These are phyloP conservation scores for Geotrichum siamense DNA, from an alignment of 1,139 yeast species.

Conservation along the genomic window DNA sequence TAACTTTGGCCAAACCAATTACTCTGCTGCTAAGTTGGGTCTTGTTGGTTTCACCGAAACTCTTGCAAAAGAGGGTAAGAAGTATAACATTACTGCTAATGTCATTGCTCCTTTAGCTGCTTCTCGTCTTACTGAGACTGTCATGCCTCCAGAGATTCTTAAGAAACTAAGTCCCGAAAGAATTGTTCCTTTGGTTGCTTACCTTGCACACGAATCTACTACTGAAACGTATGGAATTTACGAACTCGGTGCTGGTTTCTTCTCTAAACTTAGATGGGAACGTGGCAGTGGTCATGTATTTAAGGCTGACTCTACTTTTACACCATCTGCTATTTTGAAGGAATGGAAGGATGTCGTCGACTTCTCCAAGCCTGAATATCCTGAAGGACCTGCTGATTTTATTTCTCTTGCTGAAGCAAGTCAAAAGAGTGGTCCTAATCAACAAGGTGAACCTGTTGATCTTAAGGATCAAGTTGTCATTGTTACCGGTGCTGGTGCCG, in stretches of 20 bases:
- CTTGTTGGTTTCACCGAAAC: slow-evolving; percentile 90
- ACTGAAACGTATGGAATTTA: slow-evolving; percentile 62
- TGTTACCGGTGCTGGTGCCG: slow-evolving; percentile 94
- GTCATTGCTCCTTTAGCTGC: slow-evolving; percentile 92
- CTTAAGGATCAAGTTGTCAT: slow-evolving; percentile 80
- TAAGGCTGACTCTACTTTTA: slow-evolving; percentile 68
- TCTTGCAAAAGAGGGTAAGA: slow-evolving; percentile 87
- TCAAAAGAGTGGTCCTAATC: slow-evolving; percentile 37
- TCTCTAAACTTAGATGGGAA: slow-evolving; percentile 91
- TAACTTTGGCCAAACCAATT: slow-evolving; percentile 94
- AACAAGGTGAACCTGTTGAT: slow-evolving; percentile 52
- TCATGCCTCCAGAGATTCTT: slow-evolving; percentile 79
- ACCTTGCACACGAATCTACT: slow-evolving; percentile 61
- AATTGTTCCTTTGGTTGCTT: slow-evolving; percentile 83
- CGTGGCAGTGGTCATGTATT: slow-evolving; percentile 80
- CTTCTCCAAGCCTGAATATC: slow-evolving; percentile 63
- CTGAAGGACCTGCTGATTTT: slow-evolving; percentile 42
- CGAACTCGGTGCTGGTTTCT: slow-evolving; percentile 94
- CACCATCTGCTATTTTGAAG: slow-evolving; percentile 77
- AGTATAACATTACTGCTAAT: slow-evolving; percentile 75
- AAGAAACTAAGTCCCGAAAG: slow-evolving; percentile 78
- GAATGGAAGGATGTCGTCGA: slow-evolving; percentile 58
- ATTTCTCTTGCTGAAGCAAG: slow-evolving; percentile 33
- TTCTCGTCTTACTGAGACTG: slow-evolving; percentile 90
- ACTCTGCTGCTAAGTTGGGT: slow-evolving; percentile 89